Base-by-base conservation (phyloP, 306 rosid genomes). In the Urtica urens region DNA sequence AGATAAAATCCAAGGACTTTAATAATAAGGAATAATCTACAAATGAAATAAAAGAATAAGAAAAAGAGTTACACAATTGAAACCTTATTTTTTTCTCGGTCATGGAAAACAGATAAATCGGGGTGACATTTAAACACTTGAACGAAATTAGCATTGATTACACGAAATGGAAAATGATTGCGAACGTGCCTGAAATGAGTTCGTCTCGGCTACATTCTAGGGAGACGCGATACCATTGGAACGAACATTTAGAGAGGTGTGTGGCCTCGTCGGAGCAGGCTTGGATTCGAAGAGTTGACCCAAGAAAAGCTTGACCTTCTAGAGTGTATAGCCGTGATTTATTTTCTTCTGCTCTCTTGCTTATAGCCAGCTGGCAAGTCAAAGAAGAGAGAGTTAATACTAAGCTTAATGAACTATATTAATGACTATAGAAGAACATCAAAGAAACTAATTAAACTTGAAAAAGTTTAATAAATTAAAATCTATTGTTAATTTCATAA, bases 221-320 rank as follows among this genome's bases (percentile, higher is more conserved):
- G 33, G 97, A 88, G 45, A 81, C 70, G 34, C 97, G 84, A 70
- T 70, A 81, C 97, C 97, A 88, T 69, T 84, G 95, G 59, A 88
- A 66, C n/a, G 66, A 79, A 57, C 95, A 84, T 59, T 71, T 76
- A 18, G 82, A 70, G 51, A 79, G 75, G 7, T 62, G 79, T 51
- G 77, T 82, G 28, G 78, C 80, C 48, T 51, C 70, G 23, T 66
- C 86, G 39, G 90, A 78, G 75, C 78, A 51, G 52, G 83, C 64
- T 58, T 60, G 74, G 64, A 88, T 62, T 49, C 50, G 76, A 43
- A 88, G 58, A 67, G 28, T 72, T 26, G 93, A 77, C 57, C 93
- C 95, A 54, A 88, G 72, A 63, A 73, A 70, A 53, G 77, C 90
- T 46, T 81, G 77, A 74, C 97, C 97, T 47, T 72, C 79, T 57